phyloP scores from a whole-genome alignment of 2,329 filamentous ascomycete species.

The Venturia carpophila region DNA sequence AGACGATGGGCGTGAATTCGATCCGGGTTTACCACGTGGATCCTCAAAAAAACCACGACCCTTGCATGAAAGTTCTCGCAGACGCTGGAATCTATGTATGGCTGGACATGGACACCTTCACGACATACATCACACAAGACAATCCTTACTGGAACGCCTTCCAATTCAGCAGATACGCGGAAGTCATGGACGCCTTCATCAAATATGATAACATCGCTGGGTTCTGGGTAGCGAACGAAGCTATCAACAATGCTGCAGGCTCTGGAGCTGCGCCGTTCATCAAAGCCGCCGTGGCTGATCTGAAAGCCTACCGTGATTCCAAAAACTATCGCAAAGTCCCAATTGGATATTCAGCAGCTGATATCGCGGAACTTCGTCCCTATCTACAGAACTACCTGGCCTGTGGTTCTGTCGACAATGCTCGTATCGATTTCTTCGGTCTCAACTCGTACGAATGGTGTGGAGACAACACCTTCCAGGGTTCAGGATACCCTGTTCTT shows the following conservation, averaged over 20 bases:
- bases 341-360: conserved; percentile 80
- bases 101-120: conserved; percentile 72
- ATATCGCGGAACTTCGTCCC: conserved; percentile 62
- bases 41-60: conserved; percentile 58
- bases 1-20: conserved; percentile 69
- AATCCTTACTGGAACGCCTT: conserved; percentile 63
- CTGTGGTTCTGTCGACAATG: conserved; percentile 62
- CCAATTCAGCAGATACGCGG: conserved; percentile 59
- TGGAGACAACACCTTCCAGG: conserved; percentile 43
- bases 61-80: conserved; percentile 73
- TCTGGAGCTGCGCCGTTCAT: conserved; percentile 69
- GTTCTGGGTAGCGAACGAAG: conserved; percentile 84
- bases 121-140: conserved; percentile 56
- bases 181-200: conserved; percentile 69
- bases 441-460: conserved; percentile 70
- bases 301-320: conserved; percentile 70
- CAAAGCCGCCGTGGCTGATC: conserved; percentile 70
- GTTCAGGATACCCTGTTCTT: conserved; percentile 64
- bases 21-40: conserved; percentile 88
- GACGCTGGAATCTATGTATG: conserved; percentile 77
- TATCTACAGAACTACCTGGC: conserved; percentile 68
- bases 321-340: conserved; percentile 75
- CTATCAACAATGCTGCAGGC: conserved; percentile 52
- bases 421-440: conserved; percentile 81
- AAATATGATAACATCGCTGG: conserved; percentile 72